Evolutionary conservation across 768 basidiomycete species (phyloP), one percentile per base, ranked within the genome.

Genomic region (Lactarius evosmus): DNA sequence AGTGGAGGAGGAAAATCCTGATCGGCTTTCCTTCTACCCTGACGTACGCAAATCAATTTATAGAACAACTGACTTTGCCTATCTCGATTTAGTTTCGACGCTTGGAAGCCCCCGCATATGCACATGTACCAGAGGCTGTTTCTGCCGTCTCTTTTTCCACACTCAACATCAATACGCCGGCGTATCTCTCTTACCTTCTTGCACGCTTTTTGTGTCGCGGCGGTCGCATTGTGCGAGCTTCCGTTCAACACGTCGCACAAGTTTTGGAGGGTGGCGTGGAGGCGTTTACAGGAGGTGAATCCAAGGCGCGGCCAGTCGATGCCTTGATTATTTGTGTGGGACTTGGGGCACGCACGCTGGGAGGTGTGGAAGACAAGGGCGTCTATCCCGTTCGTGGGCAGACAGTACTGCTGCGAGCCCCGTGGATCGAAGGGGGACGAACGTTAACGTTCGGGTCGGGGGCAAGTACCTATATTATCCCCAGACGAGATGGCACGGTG

Each of bases 271-370:
- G 86, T 22, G 85, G 85, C 9, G 67, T 61, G 34, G 66, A 60
- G 50, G 65, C 66, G 12, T 74, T 71, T 69, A 56, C 67, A 2
- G 63, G 58, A 7, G 62, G 67, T 8, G 62, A 59, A 11, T 61
- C 64, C 4, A 46, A 66, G 30, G 44, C 36, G 0, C 51, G 41
- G 1, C 62, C 70, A 4, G 66, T 74, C 30, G 81, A 84, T 54
- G 89, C 85, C 0, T 70, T 93, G 1, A 72, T 94, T 6, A 83
- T 88, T 9, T 93, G 90, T 67, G 79, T 83, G 0, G 92, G 92
- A 0, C 73, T 95, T 25, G 83, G 83, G 3, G 81, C 83, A 17
- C 75, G 80, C 0, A 74, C 74, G 8, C 75, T 85, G 1, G 83
- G 83, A 11, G 81, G 82, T 7, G 78, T 85, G 25, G 80, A 82